Percentiles rank a stretch among this genome's conserved stretches.
These are phyloP conservation scores for Alternaria metachromatica DNA, from an alignment of 2,329 filamentous ascomycete genomes.

Conservation along the genomic window DNA sequence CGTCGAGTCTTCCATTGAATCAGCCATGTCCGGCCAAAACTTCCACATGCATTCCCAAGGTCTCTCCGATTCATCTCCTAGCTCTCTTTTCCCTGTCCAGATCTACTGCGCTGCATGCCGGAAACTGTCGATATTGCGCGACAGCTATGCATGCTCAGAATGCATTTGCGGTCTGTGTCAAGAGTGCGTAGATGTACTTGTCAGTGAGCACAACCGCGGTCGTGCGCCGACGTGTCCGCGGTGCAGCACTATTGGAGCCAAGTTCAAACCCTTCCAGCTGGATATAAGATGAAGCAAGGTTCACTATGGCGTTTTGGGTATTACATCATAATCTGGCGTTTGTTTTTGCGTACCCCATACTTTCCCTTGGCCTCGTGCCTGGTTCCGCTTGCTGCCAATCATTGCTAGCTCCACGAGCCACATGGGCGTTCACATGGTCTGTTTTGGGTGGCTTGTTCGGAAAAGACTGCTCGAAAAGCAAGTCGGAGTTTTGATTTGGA, in stretches of 20 bases:
- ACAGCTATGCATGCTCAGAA: constrained; percentile 93
- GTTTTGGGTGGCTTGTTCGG: neutral
- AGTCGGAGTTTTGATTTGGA: constrained; percentile 2
- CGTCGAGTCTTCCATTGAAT: constrained; percentile 78
- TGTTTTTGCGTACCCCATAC: constrained; percentile 1
- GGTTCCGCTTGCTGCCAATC: constrained; percentile 10
- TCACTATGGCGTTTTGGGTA: constrained; percentile 4
- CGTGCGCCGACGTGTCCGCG: constrained; percentile 75
- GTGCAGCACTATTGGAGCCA: constrained; percentile 78
- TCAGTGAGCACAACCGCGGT: constrained; percentile 73
- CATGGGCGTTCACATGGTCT: constrained; percentile 22
- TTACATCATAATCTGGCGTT: constrained; percentile 22
- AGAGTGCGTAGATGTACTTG: constrained; percentile 82
- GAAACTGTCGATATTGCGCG: constrained; percentile 75
- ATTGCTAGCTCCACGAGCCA: constrained; percentile 26
- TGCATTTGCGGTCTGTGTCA: constrained; percentile 94
- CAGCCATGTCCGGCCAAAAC: constrained; percentile 73
- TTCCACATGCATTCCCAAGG: constrained; percentile 64
- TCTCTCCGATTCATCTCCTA: constrained; percentile 67
- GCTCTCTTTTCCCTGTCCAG: constrained; percentile 63
- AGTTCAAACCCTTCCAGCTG: constrained; percentile 85
- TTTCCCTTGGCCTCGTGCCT: constrained; percentile 7
- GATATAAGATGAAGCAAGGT: constrained; percentile 70
- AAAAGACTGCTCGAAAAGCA: constrained; percentile 6
- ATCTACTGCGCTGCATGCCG: constrained; percentile 93